These are phyloP conservation scores for Raffaelea arxii DNA, from an alignment of 2,329 filamentous ascomycete species.

Conservation along the genomic window DNA sequence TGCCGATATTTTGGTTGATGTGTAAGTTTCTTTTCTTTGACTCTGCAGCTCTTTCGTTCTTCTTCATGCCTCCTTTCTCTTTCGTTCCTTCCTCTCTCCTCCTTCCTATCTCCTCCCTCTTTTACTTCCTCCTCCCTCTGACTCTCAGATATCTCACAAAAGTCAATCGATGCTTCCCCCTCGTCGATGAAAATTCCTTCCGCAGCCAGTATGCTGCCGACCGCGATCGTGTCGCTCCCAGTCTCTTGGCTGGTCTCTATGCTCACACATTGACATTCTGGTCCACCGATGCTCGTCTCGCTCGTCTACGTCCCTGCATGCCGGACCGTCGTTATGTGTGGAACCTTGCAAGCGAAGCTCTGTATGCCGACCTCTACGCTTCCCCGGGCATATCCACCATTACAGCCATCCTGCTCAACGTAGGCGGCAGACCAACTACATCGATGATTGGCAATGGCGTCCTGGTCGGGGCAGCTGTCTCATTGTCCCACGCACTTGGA, in stretches of 20 bases:
- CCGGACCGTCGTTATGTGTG: slow-evolving; percentile 52
- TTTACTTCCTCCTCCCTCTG: too few species aligned
- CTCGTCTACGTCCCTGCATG: slow-evolving; percentile 35
- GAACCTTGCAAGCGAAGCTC: slow-evolving; percentile 50
- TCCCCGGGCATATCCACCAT: slow-evolving; percentile 50
- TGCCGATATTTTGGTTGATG: slow-evolving; percentile 35
- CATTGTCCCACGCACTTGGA: slow-evolving; percentile 43
- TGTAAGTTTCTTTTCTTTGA: too few species aligned
- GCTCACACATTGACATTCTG: slow-evolving; percentile 50
- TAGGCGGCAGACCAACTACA: slow-evolving; percentile 50
- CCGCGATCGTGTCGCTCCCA: slow-evolving; percentile 41
- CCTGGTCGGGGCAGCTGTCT: slow-evolving; percentile 38
- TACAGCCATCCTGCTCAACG: slow-evolving; percentile 45
- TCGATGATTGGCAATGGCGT: slow-evolving; percentile 49
- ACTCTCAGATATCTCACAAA: slow-evolving; percentile 40
- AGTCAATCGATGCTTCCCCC: slow-evolving; percentile 50
- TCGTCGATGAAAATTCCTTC: slow-evolving; percentile 47
- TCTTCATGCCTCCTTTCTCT: too few species aligned
- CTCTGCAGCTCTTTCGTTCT: too few species aligned
- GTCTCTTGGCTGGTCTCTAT: slow-evolving; percentile 46
- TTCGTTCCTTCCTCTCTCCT: too few species aligned
- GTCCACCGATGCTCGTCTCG: slow-evolving; percentile 36
- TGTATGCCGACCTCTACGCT: slow-evolving; percentile 46
- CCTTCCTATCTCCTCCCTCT: too few species aligned
- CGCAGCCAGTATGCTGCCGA: slow-evolving; percentile 30